Base-by-base conservation (phyloP, 1,139 yeast species). In the Taphrina deformans region DNA sequence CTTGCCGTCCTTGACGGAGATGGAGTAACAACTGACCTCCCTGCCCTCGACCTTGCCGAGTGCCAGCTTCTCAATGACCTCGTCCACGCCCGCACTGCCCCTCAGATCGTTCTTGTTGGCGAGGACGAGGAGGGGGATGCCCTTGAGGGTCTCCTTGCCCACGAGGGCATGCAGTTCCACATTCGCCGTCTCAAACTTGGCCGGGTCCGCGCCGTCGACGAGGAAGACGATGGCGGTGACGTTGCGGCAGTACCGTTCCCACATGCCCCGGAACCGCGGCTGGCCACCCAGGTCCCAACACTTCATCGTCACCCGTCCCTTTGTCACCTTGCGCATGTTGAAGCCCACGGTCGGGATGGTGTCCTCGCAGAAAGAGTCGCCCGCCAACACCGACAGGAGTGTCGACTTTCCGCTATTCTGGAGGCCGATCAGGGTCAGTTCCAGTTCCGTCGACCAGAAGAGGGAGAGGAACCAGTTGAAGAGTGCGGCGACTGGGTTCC, bases 271-370 rank as follows among this genome's bases (percentile, higher is more conserved):
- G 69, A 77, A 77, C 55, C 79, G 70, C 10, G 79, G 78, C 69
- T 77, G 79, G 1, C 79, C 79, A 24, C 79, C 79, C 33, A 77
- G 68, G 72, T 77, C 79, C 79, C 79, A 77, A 71, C 79, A 77
- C 70, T 77, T 77, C 31, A 77, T 69, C 27, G 77, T 76, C 18
- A 77, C 79, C 14, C 73, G 70, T n/a, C 79, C 79, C 67, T 74
- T 72, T 55, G 72, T 73, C 51, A 77, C 74, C 55, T 75, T 69
- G 65, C 76, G 76, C 77, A 77, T 75, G 10, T 78, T 75, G 68
- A 77, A 77, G 24, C 79, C 79, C 16, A 77, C 78, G 4, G 79
- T 77, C 3, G 79, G 79, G 58, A 77, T 75, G 12, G 79, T 74
- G 64, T 76, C 79, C 33, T 75, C 72, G 3, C 74, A 72, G 69